Conservation (phyloP, 805 yeast genomes). For the Metschnikowia cubensis region DNA sequence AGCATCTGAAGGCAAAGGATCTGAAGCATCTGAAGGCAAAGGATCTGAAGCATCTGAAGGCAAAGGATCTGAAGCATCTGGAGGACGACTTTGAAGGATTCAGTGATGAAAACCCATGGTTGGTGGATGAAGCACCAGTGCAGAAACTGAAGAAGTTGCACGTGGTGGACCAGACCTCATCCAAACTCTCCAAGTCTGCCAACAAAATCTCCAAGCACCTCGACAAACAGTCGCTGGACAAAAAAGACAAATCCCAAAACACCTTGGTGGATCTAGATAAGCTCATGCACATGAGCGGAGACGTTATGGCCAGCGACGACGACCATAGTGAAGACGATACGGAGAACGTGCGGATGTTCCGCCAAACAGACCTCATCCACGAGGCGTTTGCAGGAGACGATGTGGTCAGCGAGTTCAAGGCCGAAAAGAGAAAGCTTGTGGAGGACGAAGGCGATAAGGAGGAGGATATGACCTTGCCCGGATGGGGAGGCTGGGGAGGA, state of each 20-base stretch:
- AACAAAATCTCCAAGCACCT: slow-evolving; percentile 34
- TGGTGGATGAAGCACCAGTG: slow-evolving; percentile 18
- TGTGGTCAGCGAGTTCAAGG: slow-evolving; percentile 74
- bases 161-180: slow-evolving; percentile 34
- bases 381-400: slow-evolving; percentile 98
- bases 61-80: neutral
- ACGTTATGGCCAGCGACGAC: slow-evolving; percentile 24
- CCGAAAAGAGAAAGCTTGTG: slow-evolving; percentile 64
- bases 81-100: slow-evolving; percentile 12
- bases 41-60: neutral
- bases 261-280: slow-evolving; percentile 47
- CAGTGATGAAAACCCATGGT: slow-evolving; percentile 37
- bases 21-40: neutral
- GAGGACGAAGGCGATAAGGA: slow-evolving; percentile 84
- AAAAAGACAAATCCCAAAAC: slow-evolving; percentile 31
- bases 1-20: neutral
- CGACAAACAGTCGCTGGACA: slow-evolving; percentile 30
- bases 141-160: slow-evolving; percentile 30
- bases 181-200: slow-evolving; percentile 37
- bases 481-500: slow-evolving; percentile 99
- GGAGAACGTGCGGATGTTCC: slow-evolving; percentile 51
- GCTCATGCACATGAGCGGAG: slow-evolving; percentile 52
- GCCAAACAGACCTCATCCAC: slow-evolving; percentile 75
- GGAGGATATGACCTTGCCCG: slow-evolving; percentile 83
- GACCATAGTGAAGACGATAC: slow-evolving; percentile 29